Conservation (phyloP, 176 grass and related monocot species). For the Areca catechu region DNA sequence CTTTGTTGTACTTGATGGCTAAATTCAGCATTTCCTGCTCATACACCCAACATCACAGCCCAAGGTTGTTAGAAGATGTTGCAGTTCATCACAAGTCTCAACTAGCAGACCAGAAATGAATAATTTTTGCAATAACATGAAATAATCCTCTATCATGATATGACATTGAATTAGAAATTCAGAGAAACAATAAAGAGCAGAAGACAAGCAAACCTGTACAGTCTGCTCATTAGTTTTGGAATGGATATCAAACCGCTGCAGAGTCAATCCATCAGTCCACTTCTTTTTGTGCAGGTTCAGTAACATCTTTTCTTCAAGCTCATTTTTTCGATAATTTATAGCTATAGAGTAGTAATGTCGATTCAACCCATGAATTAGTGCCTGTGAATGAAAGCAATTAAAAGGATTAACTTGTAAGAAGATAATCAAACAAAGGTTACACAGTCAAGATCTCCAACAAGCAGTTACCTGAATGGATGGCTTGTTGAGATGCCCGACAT, state of each 20-base stretch:
- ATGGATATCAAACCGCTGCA: constrained; percentile 64
- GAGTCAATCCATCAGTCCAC: constrained; percentile 88
- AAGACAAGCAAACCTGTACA: constrained; percentile 46
- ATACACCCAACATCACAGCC: neutral
- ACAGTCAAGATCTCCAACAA: neutral
- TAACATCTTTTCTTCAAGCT: constrained; percentile 97
- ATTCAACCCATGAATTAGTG: constrained; percentile 92
- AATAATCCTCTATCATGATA: too few species aligned
- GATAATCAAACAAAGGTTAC: too few species aligned
- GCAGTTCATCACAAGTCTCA: too few species aligned
- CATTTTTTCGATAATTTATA: constrained; percentile 97
- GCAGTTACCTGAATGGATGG: constrained; percentile 82
- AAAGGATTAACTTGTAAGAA: neutral
- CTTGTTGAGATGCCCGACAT: constrained; percentile 97
- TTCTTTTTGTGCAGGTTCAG: constrained; percentile 98
- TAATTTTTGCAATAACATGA: too few species aligned
- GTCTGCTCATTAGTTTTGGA: constrained; percentile 95
- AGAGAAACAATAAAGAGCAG: too few species aligned
- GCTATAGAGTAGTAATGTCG: constrained; percentile 99
- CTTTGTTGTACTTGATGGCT: constrained; percentile 93
- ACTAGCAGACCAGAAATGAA: too few species aligned
- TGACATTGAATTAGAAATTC: too few species aligned
- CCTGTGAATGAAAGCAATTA: constrained; percentile 31
- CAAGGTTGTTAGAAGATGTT: too few species aligned
- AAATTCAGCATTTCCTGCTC: constrained; percentile 86